Percentiles rank a stretch among this genome's conserved stretches.
These are phyloP conservation scores for Ormosia semicastrata DNA, from an alignment of 306 rosid species.

Conservation along the genomic window DNA sequence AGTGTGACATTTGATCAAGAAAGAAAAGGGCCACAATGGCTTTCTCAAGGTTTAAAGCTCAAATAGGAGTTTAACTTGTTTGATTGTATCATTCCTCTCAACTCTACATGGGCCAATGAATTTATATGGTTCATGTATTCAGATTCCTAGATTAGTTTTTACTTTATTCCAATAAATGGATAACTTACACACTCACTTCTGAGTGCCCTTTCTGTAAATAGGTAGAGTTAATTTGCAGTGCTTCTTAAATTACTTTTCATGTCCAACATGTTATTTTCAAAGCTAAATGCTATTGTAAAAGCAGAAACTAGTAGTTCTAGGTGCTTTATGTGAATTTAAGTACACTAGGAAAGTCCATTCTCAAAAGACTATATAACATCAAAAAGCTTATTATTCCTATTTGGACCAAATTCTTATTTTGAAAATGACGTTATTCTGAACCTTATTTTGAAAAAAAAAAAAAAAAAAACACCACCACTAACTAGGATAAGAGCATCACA, in stretches of 20 bases:
- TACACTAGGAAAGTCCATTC: slow-evolving; percentile 3
- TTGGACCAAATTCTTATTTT: not conserved
- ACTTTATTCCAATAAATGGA: slow-evolving; percentile 50
- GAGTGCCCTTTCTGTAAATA: slow-evolving; percentile 46
- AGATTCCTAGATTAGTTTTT: slow-evolving; percentile 48
- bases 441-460: not conserved
- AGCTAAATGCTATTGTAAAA: slow-evolving; percentile 19
- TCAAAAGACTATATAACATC: not conserved
- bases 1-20: slow-evolving; percentile 86
- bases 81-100: slow-evolving; percentile 14
- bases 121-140: slow-evolving; percentile 49
- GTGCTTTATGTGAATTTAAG: not conserved
- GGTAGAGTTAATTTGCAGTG: slow-evolving; percentile 21
- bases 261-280: not conserved
- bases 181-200: slow-evolving; percentile 25
- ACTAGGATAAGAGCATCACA: slow-evolving; percentile 13
- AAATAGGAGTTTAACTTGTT: slow-evolving; percentile 42
- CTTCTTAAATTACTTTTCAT: slow-evolving; percentile 13
- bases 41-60: slow-evolving; percentile 82
- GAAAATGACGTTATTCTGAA: slow-evolving; percentile 25
- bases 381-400: slow-evolving; percentile 3
- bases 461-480: not conserved
- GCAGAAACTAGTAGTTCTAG: not conserved
- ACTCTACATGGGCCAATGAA: slow-evolving; percentile 45
- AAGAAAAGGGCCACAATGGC: slow-evolving; percentile 78